Evolutionary conservation across 169 alveolate species (phyloP), one percentile per base, ranked within the genome.

Genomic region (Eimeria falciformis): DNA sequence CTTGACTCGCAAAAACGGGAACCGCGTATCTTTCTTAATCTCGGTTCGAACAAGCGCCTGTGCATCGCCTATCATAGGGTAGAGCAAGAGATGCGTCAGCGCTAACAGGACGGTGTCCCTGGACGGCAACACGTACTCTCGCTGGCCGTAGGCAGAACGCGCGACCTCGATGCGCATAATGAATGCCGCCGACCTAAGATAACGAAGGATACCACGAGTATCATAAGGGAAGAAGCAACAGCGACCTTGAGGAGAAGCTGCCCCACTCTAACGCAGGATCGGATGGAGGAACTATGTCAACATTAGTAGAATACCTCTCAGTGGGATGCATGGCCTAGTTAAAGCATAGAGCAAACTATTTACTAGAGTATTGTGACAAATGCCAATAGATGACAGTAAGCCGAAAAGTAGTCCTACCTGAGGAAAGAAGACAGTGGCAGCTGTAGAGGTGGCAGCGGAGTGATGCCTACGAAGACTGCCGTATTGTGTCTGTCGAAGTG

Each of bases 141-240:
- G 21, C 27, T 81, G 89, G 40, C 89, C 89, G 21, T 81, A 81
- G 11, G 45, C 53, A 40, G 89, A 81, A 27, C 89, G 89, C 29
- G 89, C 89, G 45, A 81, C 89, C n/a, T 81, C 89, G n/a, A 81
- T 81, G n/a, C 89, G 47, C 89, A 81, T 81, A 33, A 81, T 81
- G 65, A 81, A 81, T 27, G 77, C 89, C 50, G 89, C 89, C 33
- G 89, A 71, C 53, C 89, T 81, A 75, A 25, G 77, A 55, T 5
- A 7, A n/a, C n/a, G n/a, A n/a, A n/a, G n/a, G n/a, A n/a, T n/a
- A n/a, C n/a, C n/a, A n/a, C n/a, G n/a, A n/a, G n/a, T n/a, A n/a
- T n/a, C n/a, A n/a, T n/a, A n/a, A n/a, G n/a, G n/a, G n/a, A n/a
- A n/a, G n/a, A n/a, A n/a, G n/a, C n/a, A n/a, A n/a, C n/a, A n/a